Conservation (phyloP, 225 moss, liverwort and hornwort genomes). For the Antitrichia curtipendula region DNA sequence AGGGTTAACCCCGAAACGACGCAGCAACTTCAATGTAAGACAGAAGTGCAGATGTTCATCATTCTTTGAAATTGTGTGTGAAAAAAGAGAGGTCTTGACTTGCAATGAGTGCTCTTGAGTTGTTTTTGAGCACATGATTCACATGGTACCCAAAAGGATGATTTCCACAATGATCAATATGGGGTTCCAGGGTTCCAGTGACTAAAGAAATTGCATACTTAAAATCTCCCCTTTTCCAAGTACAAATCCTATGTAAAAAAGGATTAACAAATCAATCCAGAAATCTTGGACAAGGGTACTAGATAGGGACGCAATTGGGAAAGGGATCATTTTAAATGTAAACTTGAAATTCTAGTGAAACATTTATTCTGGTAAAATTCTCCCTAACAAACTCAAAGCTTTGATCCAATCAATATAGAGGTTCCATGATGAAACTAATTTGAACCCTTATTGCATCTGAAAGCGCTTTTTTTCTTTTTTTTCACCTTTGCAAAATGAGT, state of each 20-base stretch:
- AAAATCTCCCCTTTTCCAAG: not conserved
- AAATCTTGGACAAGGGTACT: not conserved
- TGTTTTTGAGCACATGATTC: not conserved
- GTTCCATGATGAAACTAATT: too few relatives aligned
- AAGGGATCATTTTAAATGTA: not conserved
- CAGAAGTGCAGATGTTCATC: not conserved
- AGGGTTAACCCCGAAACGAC: not conserved
- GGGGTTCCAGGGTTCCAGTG: accelerated
- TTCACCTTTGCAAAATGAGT: too few relatives aligned
- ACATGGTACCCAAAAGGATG: accelerated
- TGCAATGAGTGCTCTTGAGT: accelerated
- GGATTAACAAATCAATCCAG: not conserved
- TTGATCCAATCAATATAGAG: too few relatives aligned
- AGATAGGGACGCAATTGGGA: not conserved
- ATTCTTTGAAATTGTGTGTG: not conserved
- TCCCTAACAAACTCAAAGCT: not conserved
- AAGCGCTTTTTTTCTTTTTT: too few relatives aligned
- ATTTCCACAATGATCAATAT: accelerated
- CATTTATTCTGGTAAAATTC: not conserved
- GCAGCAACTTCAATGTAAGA: too few relatives aligned
- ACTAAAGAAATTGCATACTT: too few relatives aligned
- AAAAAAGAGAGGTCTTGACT: not conserved
- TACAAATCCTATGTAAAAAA: not conserved
- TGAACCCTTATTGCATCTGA: too few relatives aligned
- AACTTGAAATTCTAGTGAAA: not conserved